Base-by-base conservation (phyloP, 176 grass and related monocot genomes). In the Triticum timopheevii region DNA sequence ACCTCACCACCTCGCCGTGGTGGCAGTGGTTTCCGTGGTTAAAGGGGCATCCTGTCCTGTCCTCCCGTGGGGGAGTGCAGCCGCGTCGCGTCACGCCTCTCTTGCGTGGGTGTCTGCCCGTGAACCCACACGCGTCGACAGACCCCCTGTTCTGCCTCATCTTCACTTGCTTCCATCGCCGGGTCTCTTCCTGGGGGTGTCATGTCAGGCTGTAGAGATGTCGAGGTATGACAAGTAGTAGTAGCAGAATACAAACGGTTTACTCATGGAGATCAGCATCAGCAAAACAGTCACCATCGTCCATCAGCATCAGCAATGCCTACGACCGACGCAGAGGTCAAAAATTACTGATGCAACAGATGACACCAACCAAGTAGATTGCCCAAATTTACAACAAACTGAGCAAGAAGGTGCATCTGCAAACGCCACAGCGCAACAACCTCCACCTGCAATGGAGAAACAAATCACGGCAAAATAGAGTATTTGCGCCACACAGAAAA, bases 1-100 rank as follows among this genome's bases (percentile, higher is more conserved):
- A 7, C 31, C 33, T 31, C 58, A 5, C 12, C 58, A 5, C 12
- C 9, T 35, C 76, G 2, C 30, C 39, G 39, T 65, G 27, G 86
- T 13, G 58, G 86, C 80, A 17, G 78, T 30, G 62, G 77, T 80
- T 80, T 80, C 50, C 81, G 81, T 71, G 81, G n/a, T 59, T 42
- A 83, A 73, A 61, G 65, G 63, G 64, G 13, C 81, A 38, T 71
- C 81, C 65, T 69, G 25, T 50, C 56, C 35, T 64, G 6, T 23
- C 12, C 13, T 75, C 56, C 36, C 36, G 69, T 42, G 15, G 17
- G 4, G 36, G 5, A 17, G n/a, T 71, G 69, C 2, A 24, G 16
- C 16, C 31, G 4, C 12, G 42, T 65, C 73, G 52, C 67, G 17
- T 63, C 82, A 39, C 40, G 17, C 24, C 4, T 63, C 36, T 6